Evolutionary conservation across 345 rosid species (phyloP), one percentile per base, ranked within the genome.

Genomic region (Excoecaria agallocha): DNA sequence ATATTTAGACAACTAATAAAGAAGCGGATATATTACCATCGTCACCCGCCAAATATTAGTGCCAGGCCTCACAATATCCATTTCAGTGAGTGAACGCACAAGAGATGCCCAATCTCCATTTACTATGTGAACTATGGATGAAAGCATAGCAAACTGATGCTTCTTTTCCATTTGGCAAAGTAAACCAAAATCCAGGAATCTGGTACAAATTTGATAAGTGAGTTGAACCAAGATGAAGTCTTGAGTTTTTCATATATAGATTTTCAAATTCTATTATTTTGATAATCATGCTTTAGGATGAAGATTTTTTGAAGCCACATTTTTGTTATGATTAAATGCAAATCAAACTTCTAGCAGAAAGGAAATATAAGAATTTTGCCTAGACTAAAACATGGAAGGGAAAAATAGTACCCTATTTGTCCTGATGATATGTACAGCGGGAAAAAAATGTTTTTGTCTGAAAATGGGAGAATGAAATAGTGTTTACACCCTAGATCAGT

Each of bases 121-220:
- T 72, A 92, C 98, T 63, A 94, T 94, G 83, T 94, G 94, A 58
- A 94, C 94, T 52, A 92, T 88, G 45, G 98, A 87, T 70, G 98
- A 93, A 35, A 92, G 94, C 98, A 94, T 94, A 50, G 96, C 97
- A 78, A 81, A 88, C 76, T 86, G 94, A 85, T 94, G 98, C 77
- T 87, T 92, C 83, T 81, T 94, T 84, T 94, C 86, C 98, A 94
- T 94, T 59, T 86, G 92, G 82, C 98, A 92, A 71, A 94, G 85
- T 85, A 94, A 87, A 75, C 97, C 98, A 72, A 94, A 94, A 85
- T 94, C 98, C 86, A 94, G 79, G 86, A 92, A 94, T 76, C 98
- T 94, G 86, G 77, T 76, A 76, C 70, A 72, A 76, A 79, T 48
- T 62, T 16, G 77, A 60, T 66, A 76, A 60, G 19, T 39, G 17